Conservation (phyloP, 2,329 filamentous ascomycete genomes). For the Aspergillus fumigatiaffinis region DNA sequence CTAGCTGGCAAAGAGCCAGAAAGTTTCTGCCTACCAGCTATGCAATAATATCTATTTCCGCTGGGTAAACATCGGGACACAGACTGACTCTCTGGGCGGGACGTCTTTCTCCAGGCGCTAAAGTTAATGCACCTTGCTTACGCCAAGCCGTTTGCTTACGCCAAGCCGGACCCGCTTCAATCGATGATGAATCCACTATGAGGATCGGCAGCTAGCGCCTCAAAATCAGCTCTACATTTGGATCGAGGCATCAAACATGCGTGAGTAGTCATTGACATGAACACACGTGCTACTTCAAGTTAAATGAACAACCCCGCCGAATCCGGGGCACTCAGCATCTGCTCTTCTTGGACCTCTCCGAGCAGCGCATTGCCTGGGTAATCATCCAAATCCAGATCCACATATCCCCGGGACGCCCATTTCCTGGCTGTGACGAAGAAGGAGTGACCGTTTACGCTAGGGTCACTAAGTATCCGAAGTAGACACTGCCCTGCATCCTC, state of each 20-base stretch:
- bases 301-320: conserved; percentile 19
- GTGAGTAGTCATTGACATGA: neutral
- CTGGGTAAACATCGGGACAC: too few relatives aligned
- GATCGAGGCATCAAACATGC: neutral
- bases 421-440: too few relatives aligned
- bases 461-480: too few relatives aligned
- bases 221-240: neutral
- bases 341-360: conserved; percentile 24
- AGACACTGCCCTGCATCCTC: too few relatives aligned
- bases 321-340: conserved; percentile 20
- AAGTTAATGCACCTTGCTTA: conserved; percentile 13
- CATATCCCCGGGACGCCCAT: too few relatives aligned
- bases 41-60: neutral
- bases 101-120: neutral
- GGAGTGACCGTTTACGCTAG: too few relatives aligned
- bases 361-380: conserved; percentile 25
- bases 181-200: too few relatives aligned
- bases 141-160: conserved; percentile 10
- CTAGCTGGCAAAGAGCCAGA: too few relatives aligned
- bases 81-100: too few relatives aligned
- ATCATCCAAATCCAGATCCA: conserved; percentile 14
- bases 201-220: neutral
- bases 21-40: neutral
- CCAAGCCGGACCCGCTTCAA: neutral
- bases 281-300: conserved; percentile 2